phyloP scores from a whole-genome alignment of 306 rosid species.

The Prunus fruticosa region DNA sequence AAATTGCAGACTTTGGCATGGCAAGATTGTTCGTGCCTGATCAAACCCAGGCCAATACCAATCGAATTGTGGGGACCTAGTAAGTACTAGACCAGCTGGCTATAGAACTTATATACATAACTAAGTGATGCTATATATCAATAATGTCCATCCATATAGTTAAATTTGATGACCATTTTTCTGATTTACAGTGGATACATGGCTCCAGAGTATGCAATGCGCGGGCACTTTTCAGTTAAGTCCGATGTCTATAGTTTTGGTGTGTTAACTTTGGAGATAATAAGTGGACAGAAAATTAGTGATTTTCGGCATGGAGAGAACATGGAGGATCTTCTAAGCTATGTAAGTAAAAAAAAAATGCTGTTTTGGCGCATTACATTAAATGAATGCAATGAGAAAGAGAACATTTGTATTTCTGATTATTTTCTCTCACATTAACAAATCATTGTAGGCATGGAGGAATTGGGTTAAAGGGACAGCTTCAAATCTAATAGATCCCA shows the following conservation, averaged over 20 bases:
- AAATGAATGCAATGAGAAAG: neutral
- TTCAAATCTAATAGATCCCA: neutral
- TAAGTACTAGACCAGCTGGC: slow-evolving; percentile 3
- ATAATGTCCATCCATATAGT: neutral
- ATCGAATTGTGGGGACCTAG: slow-evolving; percentile 24
- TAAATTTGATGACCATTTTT: too few relatives aligned
- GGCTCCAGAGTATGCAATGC: neutral
- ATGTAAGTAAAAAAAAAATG: neutral
- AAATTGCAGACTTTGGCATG: slow-evolving; percentile 24
- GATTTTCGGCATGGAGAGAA: neutral
- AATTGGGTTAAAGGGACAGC: slow-evolving; percentile 21
- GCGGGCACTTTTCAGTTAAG: neutral
- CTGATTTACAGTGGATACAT: neutral
- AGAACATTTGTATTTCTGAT: neutral
- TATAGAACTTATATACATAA: neutral
- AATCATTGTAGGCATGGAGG: slow-evolving; percentile 14
- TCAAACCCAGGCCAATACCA: slow-evolving; percentile 16
- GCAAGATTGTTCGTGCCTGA: slow-evolving; percentile 8
- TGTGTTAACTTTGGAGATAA: neutral
- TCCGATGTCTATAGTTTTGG: neutral
- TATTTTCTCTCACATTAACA: neutral
- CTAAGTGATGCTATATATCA: neutral
- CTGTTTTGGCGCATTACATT: too few relatives aligned
- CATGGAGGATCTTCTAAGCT: neutral
- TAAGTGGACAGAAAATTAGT: neutral